Percentiles rank a stretch among this genome's conserved stretches.
phyloP scores from a whole-genome alignment of 805 yeast genomes.

The Starmerella roubikii region DNA sequence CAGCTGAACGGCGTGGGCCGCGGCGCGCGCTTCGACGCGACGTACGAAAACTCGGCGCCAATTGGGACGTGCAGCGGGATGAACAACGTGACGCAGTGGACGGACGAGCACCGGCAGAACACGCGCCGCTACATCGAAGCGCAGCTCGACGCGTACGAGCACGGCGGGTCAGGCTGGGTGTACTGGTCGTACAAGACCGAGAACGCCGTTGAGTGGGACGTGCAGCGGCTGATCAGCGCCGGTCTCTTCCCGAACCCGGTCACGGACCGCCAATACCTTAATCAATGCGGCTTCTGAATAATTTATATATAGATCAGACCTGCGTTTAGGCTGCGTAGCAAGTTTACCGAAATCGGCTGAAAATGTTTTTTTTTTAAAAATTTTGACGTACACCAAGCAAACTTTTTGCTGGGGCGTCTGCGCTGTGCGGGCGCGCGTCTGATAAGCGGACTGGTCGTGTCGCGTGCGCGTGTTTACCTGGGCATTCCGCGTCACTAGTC shows the following conservation, averaged over 20 bases:
- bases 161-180: constrained; percentile 60
- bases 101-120: constrained; percentile 39
- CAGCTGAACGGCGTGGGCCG: constrained; percentile 81
- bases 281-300: constrained; percentile 39
- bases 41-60: constrained; percentile 33
- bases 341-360: too few species aligned
- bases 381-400: too few species aligned
- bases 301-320: too few species aligned
- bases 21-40: constrained; percentile 71
- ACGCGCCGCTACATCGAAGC: constrained; percentile 72
- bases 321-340: too few species aligned
- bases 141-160: constrained; percentile 73
- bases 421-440: too few species aligned
- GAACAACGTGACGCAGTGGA: constrained; percentile 40
- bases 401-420: too few species aligned
- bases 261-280: constrained; percentile 49
- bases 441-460: too few species aligned
- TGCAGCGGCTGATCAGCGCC: constrained; percentile 40
- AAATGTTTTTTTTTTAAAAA: too few species aligned
- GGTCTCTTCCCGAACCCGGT: constrained; percentile 76
- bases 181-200: constrained; percentile 94
- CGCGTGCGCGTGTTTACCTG: too few species aligned
- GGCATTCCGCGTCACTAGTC: too few species aligned
- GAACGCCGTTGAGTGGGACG: constrained; percentile 72
- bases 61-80: constrained; percentile 51